These are phyloP conservation scores for Leccinum obscurum DNA, from an alignment of 768 basidiomycete genomes.

Conservation along the genomic window DNA sequence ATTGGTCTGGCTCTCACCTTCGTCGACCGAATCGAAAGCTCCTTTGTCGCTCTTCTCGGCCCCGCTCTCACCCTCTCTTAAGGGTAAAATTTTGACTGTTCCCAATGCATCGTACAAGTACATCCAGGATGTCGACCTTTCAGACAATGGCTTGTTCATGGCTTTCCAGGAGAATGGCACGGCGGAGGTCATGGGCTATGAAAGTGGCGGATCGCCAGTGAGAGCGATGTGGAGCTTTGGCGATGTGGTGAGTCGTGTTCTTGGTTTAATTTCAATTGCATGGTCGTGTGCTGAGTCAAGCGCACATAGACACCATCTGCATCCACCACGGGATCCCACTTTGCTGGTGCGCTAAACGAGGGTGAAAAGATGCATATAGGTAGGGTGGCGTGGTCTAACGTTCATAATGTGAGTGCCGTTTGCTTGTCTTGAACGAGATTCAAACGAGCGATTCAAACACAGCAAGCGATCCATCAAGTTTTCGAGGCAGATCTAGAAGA, in stretches of 20 bases:
- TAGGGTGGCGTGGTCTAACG: conserved; percentile 67
- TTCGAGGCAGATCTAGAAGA: conserved; percentile 49
- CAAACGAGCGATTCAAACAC: conserved; percentile 2
- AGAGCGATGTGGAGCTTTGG: conserved; percentile 55
- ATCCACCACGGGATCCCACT: conserved; percentile 49
- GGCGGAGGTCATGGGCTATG: conserved; percentile 54
- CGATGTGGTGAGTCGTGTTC: conserved; percentile 42
- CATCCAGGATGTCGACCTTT: conserved; percentile 63
- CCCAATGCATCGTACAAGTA: conserved; percentile 47
- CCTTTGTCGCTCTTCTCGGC: conserved; percentile 34
- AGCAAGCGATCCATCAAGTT: conserved; percentile 58
- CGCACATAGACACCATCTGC: conserved; percentile 41
- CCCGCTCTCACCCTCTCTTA: conserved; percentile 50
- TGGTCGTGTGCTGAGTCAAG: not conserved
- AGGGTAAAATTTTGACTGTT: conserved; percentile 44
- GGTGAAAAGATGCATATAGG: conserved; percentile 55
- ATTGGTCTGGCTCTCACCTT: conserved; percentile 37
- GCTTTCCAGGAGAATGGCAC: conserved; percentile 56
- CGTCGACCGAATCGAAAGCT: conserved; percentile 11
- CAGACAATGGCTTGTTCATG: conserved; percentile 57
- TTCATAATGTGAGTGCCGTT: conserved; percentile 44
- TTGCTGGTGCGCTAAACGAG: conserved; percentile 54
- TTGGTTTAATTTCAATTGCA: not conserved
- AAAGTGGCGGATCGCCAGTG: conserved; percentile 38
- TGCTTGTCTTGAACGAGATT: not conserved